Base-by-base conservation (phyloP, 1,284 basidiomycete species). In the Vanrija sp. region DNA sequence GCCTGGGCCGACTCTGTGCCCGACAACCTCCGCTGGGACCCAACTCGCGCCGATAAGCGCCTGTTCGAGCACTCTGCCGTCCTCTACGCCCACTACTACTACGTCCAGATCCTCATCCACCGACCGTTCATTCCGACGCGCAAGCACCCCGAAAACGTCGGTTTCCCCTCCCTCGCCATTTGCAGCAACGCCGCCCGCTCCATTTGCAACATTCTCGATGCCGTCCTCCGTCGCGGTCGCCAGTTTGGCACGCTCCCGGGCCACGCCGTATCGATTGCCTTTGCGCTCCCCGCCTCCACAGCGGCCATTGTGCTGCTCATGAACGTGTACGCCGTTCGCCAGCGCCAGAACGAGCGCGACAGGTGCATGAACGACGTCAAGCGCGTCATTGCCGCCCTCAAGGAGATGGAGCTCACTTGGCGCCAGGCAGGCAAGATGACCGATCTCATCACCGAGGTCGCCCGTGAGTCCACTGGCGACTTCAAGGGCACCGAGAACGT, bases 151-250 rank as follows among this genome's bases (percentile, higher is more conserved):
- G 62, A 71, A 37, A 55, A 61, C 4, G 60, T 64, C 2, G 71
- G 69, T 12, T 69, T 78, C 47, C 86, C 89, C 0, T 88, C 87
- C 0, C 78, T 90, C 15, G 85, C 88, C 0, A 89, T 92, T 46
- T 91, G 89, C 69, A 85, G 85, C 16, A 90, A 88, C 57, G 89
- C 89, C 1, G 87, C 89, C 0, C 78, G 88, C n/a, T 85, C 85
- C 3, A 87, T 85, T 56, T 83, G 82, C 39, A 87, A 87, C 65
- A 80, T 91, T 27, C 76, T 85, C 20, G 84, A 89, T 60, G 65
- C 68, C 2, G 61, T 70, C 6, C 56, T 72, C n/a, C 60, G 64
- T n/a, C 60, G 74, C 18, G 65, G 69, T 6, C 56, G 68, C 36
- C 59, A 61, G 37, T 45, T 45, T 7, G 67, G 69, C 45, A 54